Percentiles rank a stretch among this genome's conserved stretches.
phyloP scores from a whole-genome alignment of 2,329 filamentous ascomycete genomes.

The Lachnellula subtilissima region DNA sequence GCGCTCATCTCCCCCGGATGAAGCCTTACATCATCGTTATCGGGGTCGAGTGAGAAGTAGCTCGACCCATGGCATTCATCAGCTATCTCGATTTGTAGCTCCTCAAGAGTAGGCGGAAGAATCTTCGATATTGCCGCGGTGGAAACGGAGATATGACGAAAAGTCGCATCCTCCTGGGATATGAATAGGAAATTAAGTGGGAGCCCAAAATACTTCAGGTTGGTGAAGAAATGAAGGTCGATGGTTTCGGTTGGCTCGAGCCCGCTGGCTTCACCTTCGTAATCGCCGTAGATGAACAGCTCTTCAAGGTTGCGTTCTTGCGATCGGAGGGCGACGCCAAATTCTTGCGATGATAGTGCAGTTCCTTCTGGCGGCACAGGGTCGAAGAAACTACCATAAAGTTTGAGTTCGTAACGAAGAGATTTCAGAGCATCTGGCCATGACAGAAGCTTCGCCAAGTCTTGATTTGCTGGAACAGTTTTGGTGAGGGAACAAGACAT shows the following conservation, averaged over 20 bases:
- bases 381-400: not conserved
- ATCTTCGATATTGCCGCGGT: not conserved
- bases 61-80: not conserved
- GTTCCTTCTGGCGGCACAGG: not conserved
- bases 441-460: not conserved
- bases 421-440: constrained; percentile 3
- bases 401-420: constrained; percentile 1
- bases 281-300: constrained; percentile 2
- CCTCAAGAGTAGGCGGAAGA: not conserved
- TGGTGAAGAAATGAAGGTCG: not conserved
- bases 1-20: not conserved
- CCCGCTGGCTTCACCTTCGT: not conserved
- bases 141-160: not conserved
- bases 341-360: constrained; percentile 4
- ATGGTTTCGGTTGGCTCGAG: constrained; percentile 1
- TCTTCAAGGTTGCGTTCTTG: constrained; percentile 2
- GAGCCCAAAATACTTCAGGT: constrained; percentile 1
- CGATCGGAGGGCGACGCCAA: no score
- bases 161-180: not conserved
- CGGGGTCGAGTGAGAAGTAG: not conserved
- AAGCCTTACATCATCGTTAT: constrained; percentile 1
- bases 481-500: not conserved
- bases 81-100: not conserved
- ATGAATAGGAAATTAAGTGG: not conserved
- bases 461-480: constrained; percentile 1